Conservation (phyloP, 2,329 filamentous ascomycete species). For the Dendryphion nanum region DNA sequence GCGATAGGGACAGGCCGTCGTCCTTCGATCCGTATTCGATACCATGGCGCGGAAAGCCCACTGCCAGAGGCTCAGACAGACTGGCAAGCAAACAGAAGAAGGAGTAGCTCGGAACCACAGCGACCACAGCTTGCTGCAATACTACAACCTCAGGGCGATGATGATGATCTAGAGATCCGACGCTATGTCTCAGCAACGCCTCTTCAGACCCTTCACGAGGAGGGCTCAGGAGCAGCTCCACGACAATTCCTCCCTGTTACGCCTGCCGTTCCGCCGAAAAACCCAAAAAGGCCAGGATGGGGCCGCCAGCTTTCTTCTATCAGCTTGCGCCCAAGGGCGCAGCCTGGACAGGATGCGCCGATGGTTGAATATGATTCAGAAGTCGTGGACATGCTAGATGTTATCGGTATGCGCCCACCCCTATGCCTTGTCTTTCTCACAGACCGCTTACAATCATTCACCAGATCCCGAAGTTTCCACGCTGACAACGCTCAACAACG, state of each 20-base stretch:
- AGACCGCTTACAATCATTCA: too few species aligned
- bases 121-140: slow-evolving; percentile 17
- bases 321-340: slow-evolving; percentile 20
- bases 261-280: slow-evolving; percentile 11
- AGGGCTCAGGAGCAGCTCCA: slow-evolving; percentile 10
- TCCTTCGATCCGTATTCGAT: slow-evolving; percentile 29
- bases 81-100: slow-evolving; percentile 18
- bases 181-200: slow-evolving; percentile 25
- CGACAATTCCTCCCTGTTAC: slow-evolving; percentile 12
- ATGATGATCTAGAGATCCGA: slow-evolving; percentile 25
- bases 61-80: not conserved
- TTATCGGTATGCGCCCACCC: slow-evolving; percentile 56
- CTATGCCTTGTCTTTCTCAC: not conserved
- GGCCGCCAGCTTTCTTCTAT: slow-evolving; percentile 23
- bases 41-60: slow-evolving; percentile 10
- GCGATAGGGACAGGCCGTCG: slow-evolving; percentile 16
- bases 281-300: slow-evolving; percentile 16
- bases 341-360: slow-evolving; percentile 7
- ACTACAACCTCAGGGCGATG: slow-evolving; percentile 14
- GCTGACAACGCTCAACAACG: slow-evolving; percentile 79
- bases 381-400: slow-evolving; percentile 66
- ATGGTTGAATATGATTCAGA: slow-evolving; percentile 57
- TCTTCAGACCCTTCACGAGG: slow-evolving; percentile 34
- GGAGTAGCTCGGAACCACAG: slow-evolving; percentile 34
- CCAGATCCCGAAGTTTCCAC: slow-evolving; percentile 80